Evolutionary conservation across 1,284 basidiomycete genomes (phyloP), one percentile per base, ranked within the genome.

Genomic region (Ceratobasidium sp.): DNA sequence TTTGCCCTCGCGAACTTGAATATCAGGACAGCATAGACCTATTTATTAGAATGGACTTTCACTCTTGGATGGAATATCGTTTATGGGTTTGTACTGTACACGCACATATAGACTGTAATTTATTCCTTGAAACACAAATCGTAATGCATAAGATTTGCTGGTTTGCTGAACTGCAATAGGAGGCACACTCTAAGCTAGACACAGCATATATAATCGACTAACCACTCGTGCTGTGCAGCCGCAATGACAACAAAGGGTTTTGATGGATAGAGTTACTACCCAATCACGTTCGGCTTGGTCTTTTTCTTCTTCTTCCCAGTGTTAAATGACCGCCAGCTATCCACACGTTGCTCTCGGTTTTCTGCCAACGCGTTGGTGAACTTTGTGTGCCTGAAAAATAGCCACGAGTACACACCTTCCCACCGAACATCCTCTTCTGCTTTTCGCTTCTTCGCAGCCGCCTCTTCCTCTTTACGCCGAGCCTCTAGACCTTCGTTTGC

Each of bases 401-500:
- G 35, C 69, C 23, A 37, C 69, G 42, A 31, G 13, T 53, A 66
- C 80, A 47, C 78, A 93, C 93, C 92, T 87, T 95, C 93, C 93
- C 93, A 95, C 23, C 83, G 85, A 78, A 90, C 92, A 79, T 94
- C 93, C 8, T 94, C 92, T 80, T 94, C 93, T 2, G 88, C 93
- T 81, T 94, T 95, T 76, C 93, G 88, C 83, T 95, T 95, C 85
- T 84, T 91, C 20, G 88, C 80, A 23, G 86, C 83, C n/a, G 91
- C 86, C 80, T 94, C 93, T 75, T 93, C 93, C 76, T 95, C 93
- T 82, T 94, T 94, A 86, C 91, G 93, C 80, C 89, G 87, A 10
- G 93, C 93, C 82, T 95, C 93, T 3, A 94, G 84, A 15, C 93
- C 93, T 83, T 95, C 93, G 80, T 95, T 95, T 3, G 93, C 93